These are phyloP conservation scores for Cucurbita moschata DNA, from an alignment of 306 rosid species.

Conservation along the genomic window DNA sequence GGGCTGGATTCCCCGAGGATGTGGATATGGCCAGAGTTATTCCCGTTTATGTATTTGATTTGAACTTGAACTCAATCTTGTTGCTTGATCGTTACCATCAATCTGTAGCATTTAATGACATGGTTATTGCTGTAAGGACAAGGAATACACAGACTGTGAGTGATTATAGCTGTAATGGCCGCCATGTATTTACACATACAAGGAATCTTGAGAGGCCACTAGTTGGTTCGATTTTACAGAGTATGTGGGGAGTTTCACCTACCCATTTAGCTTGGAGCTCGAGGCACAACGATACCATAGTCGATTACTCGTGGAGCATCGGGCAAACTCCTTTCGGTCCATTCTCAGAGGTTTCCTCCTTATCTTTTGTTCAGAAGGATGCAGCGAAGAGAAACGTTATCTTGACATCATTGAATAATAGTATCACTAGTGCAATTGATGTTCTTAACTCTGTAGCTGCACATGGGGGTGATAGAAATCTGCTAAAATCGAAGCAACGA, in stretches of 20 bases:
- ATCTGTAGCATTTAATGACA: constrained; percentile 76
- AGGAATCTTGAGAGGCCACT: constrained; percentile 80
- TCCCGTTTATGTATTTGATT: constrained; percentile 83
- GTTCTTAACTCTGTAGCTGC: constrained; percentile 53
- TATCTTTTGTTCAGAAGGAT: constrained; percentile 90
- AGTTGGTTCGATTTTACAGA: constrained; percentile 87
- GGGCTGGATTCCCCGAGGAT: constrained; percentile 51
- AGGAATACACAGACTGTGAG: constrained; percentile 74
- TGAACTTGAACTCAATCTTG: constrained; percentile 37
- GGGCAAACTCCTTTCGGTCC: constrained; percentile 99
- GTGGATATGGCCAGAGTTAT: constrained; percentile 61
- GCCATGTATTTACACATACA: constrained; percentile 53
- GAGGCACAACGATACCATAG: constrained; percentile 65
- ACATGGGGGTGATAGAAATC: constrained; percentile 74
- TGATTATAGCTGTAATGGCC: constrained; percentile 84
- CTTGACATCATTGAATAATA: constrained; percentile 61
- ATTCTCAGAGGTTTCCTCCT: constrained; percentile 47
- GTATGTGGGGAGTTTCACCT: constrained; percentile 98
- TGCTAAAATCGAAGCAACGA: constrained; percentile 56
- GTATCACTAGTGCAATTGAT: constrained; percentile 51
- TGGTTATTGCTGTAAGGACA: constrained; percentile 93
- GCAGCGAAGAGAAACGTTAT: constrained; percentile 78
- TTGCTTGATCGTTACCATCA: constrained; percentile 84
- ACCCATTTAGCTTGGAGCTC: constrained; percentile 82
- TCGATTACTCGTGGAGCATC: constrained; percentile 91